A percentile compares a stretch with the other conserved stretches of the same genome.
Evolutionary conservation across 2,329 filamentous ascomycete genomes (phyloP).

Genomic region (Neonectria faginata): DNA sequence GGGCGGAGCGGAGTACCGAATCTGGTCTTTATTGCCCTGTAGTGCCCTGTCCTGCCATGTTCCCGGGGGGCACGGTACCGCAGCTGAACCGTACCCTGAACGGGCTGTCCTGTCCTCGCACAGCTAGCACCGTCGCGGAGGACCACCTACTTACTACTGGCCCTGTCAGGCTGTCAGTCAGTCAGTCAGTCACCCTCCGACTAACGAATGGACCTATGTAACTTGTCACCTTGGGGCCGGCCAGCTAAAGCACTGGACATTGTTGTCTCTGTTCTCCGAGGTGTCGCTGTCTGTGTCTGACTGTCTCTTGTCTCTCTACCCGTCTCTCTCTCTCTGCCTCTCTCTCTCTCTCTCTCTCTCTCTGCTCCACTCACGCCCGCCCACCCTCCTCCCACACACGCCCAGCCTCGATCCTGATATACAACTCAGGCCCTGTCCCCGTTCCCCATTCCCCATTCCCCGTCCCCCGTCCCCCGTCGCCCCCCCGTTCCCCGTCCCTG

Average conservation of each 20-base stretch:
- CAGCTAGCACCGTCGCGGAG: neutral
- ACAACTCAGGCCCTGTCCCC: slow-evolving; percentile 45
- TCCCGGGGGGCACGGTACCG: neutral
- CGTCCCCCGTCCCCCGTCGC: slow-evolving; percentile 21
- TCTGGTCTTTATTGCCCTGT: neutral
- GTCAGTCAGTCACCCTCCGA: too few species aligned
- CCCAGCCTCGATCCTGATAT: slow-evolving; percentile 46
- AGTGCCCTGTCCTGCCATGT: neutral
- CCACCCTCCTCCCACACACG: slow-evolving; percentile 38
- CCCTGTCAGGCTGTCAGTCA: too few species aligned
- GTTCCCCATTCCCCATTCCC: slow-evolving; percentile 41
- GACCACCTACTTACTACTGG: neutral
- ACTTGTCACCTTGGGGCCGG: too few species aligned
- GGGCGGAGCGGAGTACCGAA: slow-evolving; percentile 3
- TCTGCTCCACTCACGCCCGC: slow-evolving; percentile 43
- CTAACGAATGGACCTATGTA: too few species aligned
- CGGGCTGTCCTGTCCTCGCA: too few species aligned
- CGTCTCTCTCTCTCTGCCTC: neutral
- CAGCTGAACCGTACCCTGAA: slow-evolving; percentile 5
- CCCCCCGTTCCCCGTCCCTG: slow-evolving; percentile 31
- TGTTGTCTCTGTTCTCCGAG: neutral
- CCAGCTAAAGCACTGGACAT: slow-evolving; percentile 9
- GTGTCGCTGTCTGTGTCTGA: neutral
- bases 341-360: neutral
- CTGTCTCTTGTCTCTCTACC: slow-evolving; percentile 2